Percentiles rank a stretch among this genome's conserved stretches.
These are phyloP conservation scores for Mortierella sp. DNA, from an alignment of 371 early-diverging fungal genomes.

Conservation along the genomic window DNA sequence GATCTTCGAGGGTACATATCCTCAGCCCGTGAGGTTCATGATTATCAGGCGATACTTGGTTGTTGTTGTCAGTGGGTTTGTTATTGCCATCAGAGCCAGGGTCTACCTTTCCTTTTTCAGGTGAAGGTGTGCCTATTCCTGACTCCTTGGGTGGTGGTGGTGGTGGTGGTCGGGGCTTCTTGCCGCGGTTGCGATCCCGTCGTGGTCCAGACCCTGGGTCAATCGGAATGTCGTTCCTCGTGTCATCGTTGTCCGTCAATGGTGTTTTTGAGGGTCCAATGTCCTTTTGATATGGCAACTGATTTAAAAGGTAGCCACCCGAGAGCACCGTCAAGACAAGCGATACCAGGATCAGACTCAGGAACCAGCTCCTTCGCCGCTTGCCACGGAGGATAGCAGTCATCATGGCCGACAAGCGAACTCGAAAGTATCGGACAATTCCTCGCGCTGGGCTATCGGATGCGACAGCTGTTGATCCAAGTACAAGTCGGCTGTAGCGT, in stretches of 20 bases:
- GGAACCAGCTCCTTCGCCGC: constrained; percentile 41
- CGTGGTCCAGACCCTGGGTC: constrained; percentile 23
- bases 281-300: constrained; percentile 24
- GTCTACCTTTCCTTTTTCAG: not conserved
- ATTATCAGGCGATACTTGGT: not conserved
- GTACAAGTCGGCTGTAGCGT: constrained; percentile 1
- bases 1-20: constrained; percentile 35
- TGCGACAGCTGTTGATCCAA: not conserved
- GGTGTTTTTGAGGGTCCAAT: constrained; percentile 1
- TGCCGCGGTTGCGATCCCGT: constrained; percentile 16
- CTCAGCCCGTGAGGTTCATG: not conserved
- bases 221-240: not conserved
- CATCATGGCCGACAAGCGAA: not conserved
- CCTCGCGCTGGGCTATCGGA: not conserved
- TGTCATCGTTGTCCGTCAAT: not conserved
- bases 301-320: constrained; percentile 28
- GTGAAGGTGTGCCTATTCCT: not conserved
- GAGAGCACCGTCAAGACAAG: constrained; percentile 31
- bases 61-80: not conserved
- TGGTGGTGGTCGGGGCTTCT: constrained; percentile 15
- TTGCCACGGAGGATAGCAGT: constrained; percentile 19
- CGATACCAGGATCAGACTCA: constrained; percentile 31
- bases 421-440: not conserved
- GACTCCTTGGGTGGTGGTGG: constrained; percentile 3
- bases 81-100: not conserved